Evolutionary conservation across 2,329 filamentous ascomycete species (phyloP).

Genomic region (Byssothecium circinans): DNA sequence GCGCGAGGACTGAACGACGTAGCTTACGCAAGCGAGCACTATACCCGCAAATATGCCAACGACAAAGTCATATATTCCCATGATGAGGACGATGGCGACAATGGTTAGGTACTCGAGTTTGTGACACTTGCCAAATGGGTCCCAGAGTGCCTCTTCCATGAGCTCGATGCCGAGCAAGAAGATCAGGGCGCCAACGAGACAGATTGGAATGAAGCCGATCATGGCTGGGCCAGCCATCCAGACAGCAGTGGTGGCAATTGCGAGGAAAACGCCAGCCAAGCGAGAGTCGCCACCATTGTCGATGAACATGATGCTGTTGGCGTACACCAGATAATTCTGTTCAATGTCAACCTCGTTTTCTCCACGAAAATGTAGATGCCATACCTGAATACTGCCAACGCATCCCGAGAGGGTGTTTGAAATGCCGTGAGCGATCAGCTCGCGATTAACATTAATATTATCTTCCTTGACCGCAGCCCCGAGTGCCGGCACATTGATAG

Average conservation of each 20-base stretch:
- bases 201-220: conserved; percentile 92
- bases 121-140: conserved; percentile 86
- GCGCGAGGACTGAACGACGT: conserved; percentile 87
- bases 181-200: conserved; percentile 94
- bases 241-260: conserved; percentile 74
- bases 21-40: conserved; percentile 83
- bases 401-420: conserved; percentile 90
- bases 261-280: conserved; percentile 82
- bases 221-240: conserved; percentile 83
- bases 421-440: conserved; percentile 87
- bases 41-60: conserved; percentile 91
- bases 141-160: conserved; percentile 82
- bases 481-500: conserved; percentile 94
- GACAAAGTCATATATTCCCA: conserved; percentile 97
- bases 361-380: background rate
- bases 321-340: conserved; percentile 94
- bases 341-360: background rate
- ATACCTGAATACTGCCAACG: conserved; percentile 76
- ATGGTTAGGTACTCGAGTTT: conserved; percentile 86
- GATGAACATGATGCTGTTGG: conserved; percentile 97
- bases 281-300: conserved; percentile 86
- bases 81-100: conserved; percentile 85
- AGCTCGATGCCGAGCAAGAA: conserved; percentile 94
- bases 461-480: conserved; percentile 91
- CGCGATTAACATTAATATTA: conserved; percentile 85